Evolutionary conservation across 805 yeast genomes (phyloP).

Genomic region (Candida loeiensis): DNA sequence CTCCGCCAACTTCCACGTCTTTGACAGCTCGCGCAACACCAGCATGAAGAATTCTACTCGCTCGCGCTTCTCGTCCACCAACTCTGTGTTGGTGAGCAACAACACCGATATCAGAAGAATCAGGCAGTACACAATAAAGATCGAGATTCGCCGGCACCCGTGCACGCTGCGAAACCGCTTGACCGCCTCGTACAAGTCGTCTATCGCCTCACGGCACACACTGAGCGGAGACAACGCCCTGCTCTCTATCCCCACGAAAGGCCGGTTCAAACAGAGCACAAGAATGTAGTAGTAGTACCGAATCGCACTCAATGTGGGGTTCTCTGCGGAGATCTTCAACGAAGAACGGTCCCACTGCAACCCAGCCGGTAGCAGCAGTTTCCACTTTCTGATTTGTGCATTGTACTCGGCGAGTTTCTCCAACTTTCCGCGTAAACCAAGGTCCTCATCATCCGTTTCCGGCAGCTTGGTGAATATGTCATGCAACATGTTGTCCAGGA

Average conservation of each 20-base stretch:
- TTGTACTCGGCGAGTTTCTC: conserved; percentile 45
- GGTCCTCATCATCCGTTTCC: conserved; percentile 33
- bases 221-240: conserved; percentile 25
- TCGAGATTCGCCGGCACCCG: conserved; percentile 41
- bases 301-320: conserved; percentile 52
- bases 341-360: conserved; percentile 46
- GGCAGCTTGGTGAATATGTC: conserved; percentile 43
- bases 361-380: conserved; percentile 44
- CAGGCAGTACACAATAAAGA: conserved; percentile 46
- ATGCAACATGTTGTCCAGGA: conserved; percentile 43
- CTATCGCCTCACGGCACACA: conserved; percentile 39
- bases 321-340: conserved; percentile 43
- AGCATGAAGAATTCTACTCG: conserved; percentile 38
- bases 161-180: conserved; percentile 35
- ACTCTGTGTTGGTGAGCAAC: conserved; percentile 30
- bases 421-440: conserved; percentile 38
- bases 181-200: conserved; percentile 39
- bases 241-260: conserved; percentile 45
- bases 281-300: conserved; percentile 58
- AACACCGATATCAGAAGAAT: conserved; percentile 44
- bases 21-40: conserved; percentile 39
- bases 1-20: conserved; percentile 47
- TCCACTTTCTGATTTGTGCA: conserved; percentile 50
- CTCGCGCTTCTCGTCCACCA: conserved; percentile 23
- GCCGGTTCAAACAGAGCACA: conserved; percentile 56